phyloP scores from a whole-genome alignment of 139 green algal species.

The Chlorella sorokiniana region DNA sequence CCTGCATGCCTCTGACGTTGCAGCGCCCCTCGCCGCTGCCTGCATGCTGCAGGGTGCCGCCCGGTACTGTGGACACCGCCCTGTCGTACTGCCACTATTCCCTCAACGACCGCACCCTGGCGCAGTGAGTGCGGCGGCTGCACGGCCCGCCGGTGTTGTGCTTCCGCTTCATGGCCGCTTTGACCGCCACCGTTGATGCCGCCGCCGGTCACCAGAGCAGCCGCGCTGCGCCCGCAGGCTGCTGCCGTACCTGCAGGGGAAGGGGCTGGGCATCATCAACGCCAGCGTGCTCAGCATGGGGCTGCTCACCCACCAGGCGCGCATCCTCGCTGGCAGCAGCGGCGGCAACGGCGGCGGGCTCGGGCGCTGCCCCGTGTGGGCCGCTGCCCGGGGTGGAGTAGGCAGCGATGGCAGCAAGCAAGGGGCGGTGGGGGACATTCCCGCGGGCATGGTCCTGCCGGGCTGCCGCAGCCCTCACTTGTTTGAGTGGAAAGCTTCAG shows the following conservation, averaged over 20 bases:
- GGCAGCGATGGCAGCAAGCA: too few species aligned
- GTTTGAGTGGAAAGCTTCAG: not conserved
- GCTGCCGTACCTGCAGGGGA: conserved; percentile 66
- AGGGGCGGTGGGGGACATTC: too few species aligned
- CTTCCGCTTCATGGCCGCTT: not conserved
- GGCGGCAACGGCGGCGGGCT: not conserved
- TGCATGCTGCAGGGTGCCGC: conserved; percentile 35
- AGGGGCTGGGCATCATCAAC: conserved; percentile 86
- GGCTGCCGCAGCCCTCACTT: too few species aligned
- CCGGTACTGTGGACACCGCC: conserved; percentile 81
- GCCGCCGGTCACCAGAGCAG: not conserved
- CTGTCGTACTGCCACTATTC: conserved; percentile 95
- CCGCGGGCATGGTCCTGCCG: too few species aligned
- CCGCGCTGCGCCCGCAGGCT: conserved; percentile 14
- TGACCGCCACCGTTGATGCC: not conserved
- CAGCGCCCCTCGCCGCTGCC: not conserved
- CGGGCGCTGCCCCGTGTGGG: not conserved
- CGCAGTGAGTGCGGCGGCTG: not conserved
- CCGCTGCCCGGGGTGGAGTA: too few species aligned
- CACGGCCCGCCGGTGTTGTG: not conserved
- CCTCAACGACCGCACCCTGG: conserved; percentile 81
- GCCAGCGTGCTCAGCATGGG: conserved; percentile 91
- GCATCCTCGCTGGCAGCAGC: not conserved
- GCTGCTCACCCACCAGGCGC: conserved; percentile 75
- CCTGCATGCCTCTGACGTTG: not conserved